These are phyloP conservation scores for Syzygium syzygioides DNA, from an alignment of 441 rosid species.

Conservation along the genomic window DNA sequence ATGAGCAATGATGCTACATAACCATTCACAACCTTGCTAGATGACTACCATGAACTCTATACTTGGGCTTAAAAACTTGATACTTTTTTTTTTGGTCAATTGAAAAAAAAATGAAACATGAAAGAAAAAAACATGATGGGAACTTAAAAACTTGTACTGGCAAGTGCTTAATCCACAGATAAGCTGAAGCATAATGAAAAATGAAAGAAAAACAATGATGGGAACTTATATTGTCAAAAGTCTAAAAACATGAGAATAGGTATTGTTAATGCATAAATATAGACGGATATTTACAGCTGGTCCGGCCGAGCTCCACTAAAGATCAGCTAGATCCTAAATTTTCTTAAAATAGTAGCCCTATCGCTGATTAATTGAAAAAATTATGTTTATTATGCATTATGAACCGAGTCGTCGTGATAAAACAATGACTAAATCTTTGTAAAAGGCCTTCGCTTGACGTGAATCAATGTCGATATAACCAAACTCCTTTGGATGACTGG, in stretches of 20 bases:
- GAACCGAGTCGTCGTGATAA: background rate
- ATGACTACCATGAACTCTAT: background rate
- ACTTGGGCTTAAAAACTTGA: background rate
- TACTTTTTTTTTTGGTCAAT: no score
- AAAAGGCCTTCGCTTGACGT: background rate
- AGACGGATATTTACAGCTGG: background rate
- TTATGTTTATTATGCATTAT: background rate
- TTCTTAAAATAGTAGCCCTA: background rate
- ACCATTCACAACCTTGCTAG: background rate
- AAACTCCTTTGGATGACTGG: background rate
- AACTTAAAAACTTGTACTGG: background rate
- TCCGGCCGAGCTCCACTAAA: background rate
- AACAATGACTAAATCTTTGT: background rate
- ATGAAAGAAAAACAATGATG: background rate
- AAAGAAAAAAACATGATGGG: background rate
- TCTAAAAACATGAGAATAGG: background rate
- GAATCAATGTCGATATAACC: background rate
- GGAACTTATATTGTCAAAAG: background rate
- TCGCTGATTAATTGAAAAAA: background rate
- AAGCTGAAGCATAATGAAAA: background rate
- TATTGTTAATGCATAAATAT: background rate
- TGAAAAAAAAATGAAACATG: background rate
- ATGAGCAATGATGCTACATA: background rate
- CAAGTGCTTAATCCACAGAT: no score
- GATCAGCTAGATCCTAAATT: background rate